A percentile compares a stretch with the other conserved stretches of the same genome.
Evolutionary conservation across 306 rosid genomes (phyloP).

Genomic region (Acacia melanoxylon): DNA sequence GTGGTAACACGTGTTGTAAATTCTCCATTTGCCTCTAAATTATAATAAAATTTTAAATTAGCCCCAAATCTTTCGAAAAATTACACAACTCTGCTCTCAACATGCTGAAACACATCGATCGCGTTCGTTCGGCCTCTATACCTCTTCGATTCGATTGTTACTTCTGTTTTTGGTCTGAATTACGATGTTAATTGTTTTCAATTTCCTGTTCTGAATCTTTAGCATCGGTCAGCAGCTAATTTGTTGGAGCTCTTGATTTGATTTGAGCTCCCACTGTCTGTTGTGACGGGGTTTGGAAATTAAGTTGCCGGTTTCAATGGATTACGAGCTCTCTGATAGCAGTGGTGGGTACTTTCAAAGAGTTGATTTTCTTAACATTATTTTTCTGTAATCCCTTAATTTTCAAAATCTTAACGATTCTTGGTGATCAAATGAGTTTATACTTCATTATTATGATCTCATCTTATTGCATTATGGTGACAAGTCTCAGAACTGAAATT

Average conservation of each 20-base stretch:
- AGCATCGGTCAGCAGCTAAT: constrained; percentile 1
- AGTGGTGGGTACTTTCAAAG: constrained; percentile 60
- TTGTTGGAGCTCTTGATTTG: constrained; percentile 28
- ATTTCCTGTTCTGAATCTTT: constrained; percentile 16
- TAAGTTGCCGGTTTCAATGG: constrained; percentile 47
- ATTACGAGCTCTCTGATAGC: constrained; percentile 72
- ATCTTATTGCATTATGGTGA: constrained; percentile 4
- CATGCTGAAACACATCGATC: constrained; percentile 42
- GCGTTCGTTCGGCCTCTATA: constrained; percentile 5
- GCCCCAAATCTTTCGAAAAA: constrained; percentile 32
- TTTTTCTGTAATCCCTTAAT: constrained; percentile 19
- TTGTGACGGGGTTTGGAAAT: constrained; percentile 32
- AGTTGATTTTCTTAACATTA: background rate
- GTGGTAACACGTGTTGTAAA: background rate
- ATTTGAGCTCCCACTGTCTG: constrained; percentile 18
- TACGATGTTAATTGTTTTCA: constrained; percentile 8
- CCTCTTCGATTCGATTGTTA: constrained; percentile 13
- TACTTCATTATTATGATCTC: background rate
- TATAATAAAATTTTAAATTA: constrained; percentile 5
- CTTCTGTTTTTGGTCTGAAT: constrained; percentile 21
- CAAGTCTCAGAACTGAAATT: background rate
- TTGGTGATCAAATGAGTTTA: background rate
- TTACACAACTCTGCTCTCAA: constrained; percentile 11
- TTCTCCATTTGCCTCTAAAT: background rate
- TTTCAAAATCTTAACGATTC: background rate